Conservation (phyloP, 1,139 yeast species). For the Suhomyces bribrorum region DNA sequence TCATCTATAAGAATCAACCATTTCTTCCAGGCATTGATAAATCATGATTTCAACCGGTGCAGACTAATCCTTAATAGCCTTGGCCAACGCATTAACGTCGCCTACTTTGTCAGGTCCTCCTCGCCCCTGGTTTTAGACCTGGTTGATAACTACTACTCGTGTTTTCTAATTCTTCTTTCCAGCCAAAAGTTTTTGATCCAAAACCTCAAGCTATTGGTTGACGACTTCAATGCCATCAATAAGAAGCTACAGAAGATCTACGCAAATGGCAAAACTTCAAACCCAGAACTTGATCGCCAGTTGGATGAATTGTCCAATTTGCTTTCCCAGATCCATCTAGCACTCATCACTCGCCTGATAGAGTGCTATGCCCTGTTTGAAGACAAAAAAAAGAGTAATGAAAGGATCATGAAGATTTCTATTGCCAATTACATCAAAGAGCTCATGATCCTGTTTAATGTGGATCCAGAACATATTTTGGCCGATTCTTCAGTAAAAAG, state of each 20-base stretch:
- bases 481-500: neutral
- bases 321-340: conserved; percentile 1
- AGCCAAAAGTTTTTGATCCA: conserved; percentile 12
- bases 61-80: conserved; percentile 9
- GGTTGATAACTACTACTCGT: conserved; percentile 18
- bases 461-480: conserved; percentile 1
- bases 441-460: conserved; percentile 2
- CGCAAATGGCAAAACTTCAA: neutral
- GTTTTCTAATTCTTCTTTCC: conserved; percentile 15
- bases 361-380: conserved; percentile 3
- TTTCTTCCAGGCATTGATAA: conserved; percentile 14
- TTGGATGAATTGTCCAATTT: neutral
- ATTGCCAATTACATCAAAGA: conserved; percentile 8
- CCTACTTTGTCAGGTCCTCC: conserved; percentile 2
- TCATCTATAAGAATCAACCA: conserved; percentile 11
- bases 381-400: conserved; percentile 4
- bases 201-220: conserved; percentile 17
- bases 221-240: conserved; percentile 10
- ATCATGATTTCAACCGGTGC: conserved; percentile 14
- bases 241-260: neutral
- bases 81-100: conserved; percentile 7
- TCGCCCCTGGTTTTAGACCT: conserved; percentile 6
- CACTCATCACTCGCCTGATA: conserved; percentile 7
- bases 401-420: conserved; percentile 8
- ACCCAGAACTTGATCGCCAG: neutral